Base-by-base conservation (phyloP, 2,329 filamentous ascomycete species). In the Xylaria sp. region DNA sequence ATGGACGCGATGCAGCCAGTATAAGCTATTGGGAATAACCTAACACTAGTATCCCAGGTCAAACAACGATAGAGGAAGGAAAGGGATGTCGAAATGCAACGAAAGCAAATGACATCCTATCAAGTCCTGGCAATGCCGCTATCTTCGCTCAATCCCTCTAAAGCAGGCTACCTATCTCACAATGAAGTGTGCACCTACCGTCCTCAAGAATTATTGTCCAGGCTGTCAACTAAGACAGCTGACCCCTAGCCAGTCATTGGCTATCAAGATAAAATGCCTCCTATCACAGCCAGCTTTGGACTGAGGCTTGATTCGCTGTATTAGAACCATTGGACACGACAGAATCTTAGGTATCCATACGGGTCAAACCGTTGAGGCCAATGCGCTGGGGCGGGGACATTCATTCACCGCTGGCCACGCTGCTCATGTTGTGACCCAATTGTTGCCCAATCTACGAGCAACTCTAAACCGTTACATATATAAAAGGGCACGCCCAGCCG, bases 401-500 rank as follows among this genome's bases (percentile, higher is more conserved):
- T 23, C 23, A 23, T 57, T 62, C 46, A 33, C 51, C 48, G 58
- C 49, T 54, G 65, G 57, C 53, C 28, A 61, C 49, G 23, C 61
- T 54, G 42, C 28, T 54, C 40, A 40, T 49, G 57, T 66, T 69
- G 64, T 63, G 67, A 68, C 71, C 69, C 67, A 72, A 70, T 71
- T 71, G 63, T 75, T 70, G 69, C 71, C 72, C 67, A 74, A 74
- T 56, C 54, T 59, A 44, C n/a, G 54, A 15, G 26, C 56, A 7
- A 59, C 58, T 65, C 44, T 58, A 67, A 60, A 66, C 26, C 3
- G 28, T 71, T 48, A 36, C 53, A 36, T 23, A 56, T 44, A 74
- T 73, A 75, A 73, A 61, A 68, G 44, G 46, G 28, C 44, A 48
- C 15, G 58, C 61, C 69, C 64, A 60, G 63, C 44, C 59, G 33